phyloP scores from a whole-genome alignment of 2,329 filamentous ascomycete species.

The Fusarium albosuccineum region DNA sequence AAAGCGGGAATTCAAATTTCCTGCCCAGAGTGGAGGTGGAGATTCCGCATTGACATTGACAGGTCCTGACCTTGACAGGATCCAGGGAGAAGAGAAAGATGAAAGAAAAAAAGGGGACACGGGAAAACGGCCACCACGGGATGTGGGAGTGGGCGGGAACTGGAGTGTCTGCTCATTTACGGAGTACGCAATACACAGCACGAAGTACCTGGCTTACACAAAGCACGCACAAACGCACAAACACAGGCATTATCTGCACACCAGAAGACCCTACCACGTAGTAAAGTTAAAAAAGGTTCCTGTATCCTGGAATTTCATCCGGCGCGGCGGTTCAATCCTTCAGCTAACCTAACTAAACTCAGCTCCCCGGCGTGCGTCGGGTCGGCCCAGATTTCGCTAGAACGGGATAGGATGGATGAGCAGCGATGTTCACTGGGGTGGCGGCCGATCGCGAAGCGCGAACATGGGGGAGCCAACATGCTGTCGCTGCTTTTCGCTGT shows the following conservation, averaged over 20 bases:
- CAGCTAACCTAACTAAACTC: background rate
- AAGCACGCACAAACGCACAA: no score
- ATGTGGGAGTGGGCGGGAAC: background rate
- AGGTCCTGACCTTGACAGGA: background rate
- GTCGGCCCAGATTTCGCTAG: constrained; percentile 5
- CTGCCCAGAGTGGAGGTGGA: constrained; percentile 31
- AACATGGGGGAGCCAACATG: background rate
- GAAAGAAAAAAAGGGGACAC: background rate
- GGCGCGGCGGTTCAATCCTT: background rate
- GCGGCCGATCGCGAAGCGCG: no score
- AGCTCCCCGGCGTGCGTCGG: background rate
- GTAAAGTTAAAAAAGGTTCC: background rate
- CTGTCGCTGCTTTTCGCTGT: constrained; percentile 14
- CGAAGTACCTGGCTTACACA: no score
- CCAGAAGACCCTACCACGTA: no score
- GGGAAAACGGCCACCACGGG: no score
- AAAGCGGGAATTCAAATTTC: constrained; percentile 26
- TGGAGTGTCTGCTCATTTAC: no score
- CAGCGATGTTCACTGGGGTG: no score
- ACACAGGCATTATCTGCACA: no score
- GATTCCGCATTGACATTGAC: background rate
- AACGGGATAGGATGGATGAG: background rate
- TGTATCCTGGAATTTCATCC: background rate
- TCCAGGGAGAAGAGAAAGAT: background rate
- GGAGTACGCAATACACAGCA: no score